Evolutionary conservation across 768 basidiomycete species (phyloP).

Genomic region (Rhodotorula toruloides): DNA sequence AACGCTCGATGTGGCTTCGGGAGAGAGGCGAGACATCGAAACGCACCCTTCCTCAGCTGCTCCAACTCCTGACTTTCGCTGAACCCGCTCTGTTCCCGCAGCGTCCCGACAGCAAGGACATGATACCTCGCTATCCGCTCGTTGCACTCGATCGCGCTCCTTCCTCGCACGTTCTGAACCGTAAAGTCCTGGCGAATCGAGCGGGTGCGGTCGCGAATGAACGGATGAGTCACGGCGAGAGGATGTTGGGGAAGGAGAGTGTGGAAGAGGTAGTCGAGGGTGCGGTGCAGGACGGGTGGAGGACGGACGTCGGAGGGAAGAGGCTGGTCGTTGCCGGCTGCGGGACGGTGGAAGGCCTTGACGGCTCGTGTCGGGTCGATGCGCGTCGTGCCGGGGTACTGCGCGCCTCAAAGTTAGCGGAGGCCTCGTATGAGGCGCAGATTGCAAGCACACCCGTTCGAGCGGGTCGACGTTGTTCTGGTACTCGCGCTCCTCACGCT

Average conservation of each 20-base stretch:
- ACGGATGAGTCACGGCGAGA: slow-evolving; percentile 66
- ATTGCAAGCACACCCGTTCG: slow-evolving; percentile 64
- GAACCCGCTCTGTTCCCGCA: slow-evolving; percentile 58
- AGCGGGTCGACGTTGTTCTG: slow-evolving; percentile 80
- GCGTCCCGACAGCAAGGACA: slow-evolving; percentile 67
- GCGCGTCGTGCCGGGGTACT: slow-evolving; percentile 70
- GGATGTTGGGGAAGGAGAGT: slow-evolving; percentile 61
- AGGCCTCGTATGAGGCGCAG: neutral
- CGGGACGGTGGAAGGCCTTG: slow-evolving; percentile 89
- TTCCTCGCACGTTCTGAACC: slow-evolving; percentile 76
- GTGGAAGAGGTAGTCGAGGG: slow-evolving; percentile 87
- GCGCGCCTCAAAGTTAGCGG: neutral
- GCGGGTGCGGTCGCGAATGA: slow-evolving; percentile 87
- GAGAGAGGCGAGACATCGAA: slow-evolving; percentile 2
- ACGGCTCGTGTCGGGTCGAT: slow-evolving; percentile 83
- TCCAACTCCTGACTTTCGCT: slow-evolving; percentile 70
- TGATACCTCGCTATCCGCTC: slow-evolving; percentile 93
- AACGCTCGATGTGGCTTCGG: neutral
- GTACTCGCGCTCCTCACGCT: slow-evolving; percentile 80
- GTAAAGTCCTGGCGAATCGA: slow-evolving; percentile 89
- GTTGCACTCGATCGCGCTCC: slow-evolving; percentile 77
- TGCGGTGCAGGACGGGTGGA: slow-evolving; percentile 75
- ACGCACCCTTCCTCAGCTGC: slow-evolving; percentile 82
- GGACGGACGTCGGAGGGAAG: slow-evolving; percentile 88
- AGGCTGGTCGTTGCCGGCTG: slow-evolving; percentile 72